These are phyloP conservation scores for Adansonia rubrostipa DNA, from an alignment of 441 rosid species.

Conservation along the genomic window DNA sequence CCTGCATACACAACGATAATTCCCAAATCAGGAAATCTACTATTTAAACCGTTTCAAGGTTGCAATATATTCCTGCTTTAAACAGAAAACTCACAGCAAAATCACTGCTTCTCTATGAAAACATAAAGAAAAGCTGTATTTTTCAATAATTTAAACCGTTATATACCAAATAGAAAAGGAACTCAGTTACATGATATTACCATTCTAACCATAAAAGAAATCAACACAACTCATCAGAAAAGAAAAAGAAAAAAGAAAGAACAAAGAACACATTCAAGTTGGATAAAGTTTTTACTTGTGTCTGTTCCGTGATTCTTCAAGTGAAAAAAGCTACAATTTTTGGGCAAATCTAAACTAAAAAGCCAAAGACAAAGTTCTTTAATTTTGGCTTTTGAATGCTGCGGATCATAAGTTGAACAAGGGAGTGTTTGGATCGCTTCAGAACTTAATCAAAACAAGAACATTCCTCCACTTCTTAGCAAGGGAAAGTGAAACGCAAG, in stretches of 20 bases:
- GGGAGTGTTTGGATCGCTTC: constrained; percentile 40
- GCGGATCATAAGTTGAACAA: constrained; percentile 38
- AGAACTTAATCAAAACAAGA: constrained; percentile 33
- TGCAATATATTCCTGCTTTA: no score
- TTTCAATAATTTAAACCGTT: background rate
- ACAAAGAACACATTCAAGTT: background rate
- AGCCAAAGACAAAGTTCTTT: background rate
- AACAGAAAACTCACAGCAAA: background rate
- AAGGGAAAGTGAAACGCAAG: constrained; percentile 39
- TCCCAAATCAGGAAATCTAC: constrained; percentile 8
- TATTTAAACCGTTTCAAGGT: background rate
- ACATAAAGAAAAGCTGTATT: background rate
- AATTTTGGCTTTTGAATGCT: background rate
- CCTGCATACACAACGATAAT: constrained; percentile 22
- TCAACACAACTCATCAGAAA: background rate
- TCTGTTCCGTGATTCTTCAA: constrained; percentile 18
- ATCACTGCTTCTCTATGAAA: background rate
- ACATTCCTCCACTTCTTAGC: constrained; percentile 25
- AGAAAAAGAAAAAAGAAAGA: background rate
- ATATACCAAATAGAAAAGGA: background rate
- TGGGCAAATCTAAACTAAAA: background rate
- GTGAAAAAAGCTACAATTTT: background rate
- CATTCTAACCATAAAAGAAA: background rate
- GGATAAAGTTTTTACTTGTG: background rate
- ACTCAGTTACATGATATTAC: background rate